Percentiles rank a stretch among this genome's conserved stretches.
These are phyloP conservation scores for Phyllosticta capitalensis DNA, from an alignment of 2,329 filamentous ascomycete genomes.

Conservation along the genomic window DNA sequence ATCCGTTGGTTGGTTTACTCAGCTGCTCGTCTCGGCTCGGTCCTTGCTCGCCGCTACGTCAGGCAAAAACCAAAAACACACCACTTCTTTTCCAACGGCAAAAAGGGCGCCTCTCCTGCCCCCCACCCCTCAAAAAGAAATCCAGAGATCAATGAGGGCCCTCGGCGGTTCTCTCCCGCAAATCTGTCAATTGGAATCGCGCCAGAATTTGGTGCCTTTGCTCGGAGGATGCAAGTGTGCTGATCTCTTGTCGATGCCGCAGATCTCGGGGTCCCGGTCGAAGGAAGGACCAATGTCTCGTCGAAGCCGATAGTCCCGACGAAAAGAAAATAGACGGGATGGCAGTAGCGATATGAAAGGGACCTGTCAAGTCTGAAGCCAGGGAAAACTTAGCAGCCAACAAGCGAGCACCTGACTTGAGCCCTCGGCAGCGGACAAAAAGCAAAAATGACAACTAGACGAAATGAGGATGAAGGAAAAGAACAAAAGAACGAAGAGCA, in stretches of 20 bases:
- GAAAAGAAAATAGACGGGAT: neutral
- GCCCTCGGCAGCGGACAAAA: neutral
- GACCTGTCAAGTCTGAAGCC: neutral
- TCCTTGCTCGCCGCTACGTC: neutral
- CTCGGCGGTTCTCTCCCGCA: too few relatives aligned
- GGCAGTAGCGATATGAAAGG: neutral
- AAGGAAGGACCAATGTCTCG: too few relatives aligned
- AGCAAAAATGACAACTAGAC: neutral
- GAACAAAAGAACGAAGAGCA: neutral
- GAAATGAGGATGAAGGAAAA: neutral
- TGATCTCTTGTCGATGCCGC: too few relatives aligned
- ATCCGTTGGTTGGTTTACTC: neutral
- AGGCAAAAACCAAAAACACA: neutral
- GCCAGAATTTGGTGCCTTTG: too few relatives aligned
- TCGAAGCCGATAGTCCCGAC: neutral
- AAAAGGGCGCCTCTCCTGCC: neutral
- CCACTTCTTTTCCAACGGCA: too few relatives aligned
- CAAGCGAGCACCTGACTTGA: neutral
- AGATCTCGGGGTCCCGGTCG: too few relatives aligned
- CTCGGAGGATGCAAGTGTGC: too few relatives aligned
- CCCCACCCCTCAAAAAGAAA: neutral
- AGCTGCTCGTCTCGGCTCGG: neutral
- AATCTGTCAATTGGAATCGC: too few relatives aligned
- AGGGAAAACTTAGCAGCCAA: neutral
- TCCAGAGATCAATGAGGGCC: neutral